Evolutionary conservation across 768 basidiomycete genomes (phyloP).

Genomic region (Leccinum disarticulatum): DNA sequence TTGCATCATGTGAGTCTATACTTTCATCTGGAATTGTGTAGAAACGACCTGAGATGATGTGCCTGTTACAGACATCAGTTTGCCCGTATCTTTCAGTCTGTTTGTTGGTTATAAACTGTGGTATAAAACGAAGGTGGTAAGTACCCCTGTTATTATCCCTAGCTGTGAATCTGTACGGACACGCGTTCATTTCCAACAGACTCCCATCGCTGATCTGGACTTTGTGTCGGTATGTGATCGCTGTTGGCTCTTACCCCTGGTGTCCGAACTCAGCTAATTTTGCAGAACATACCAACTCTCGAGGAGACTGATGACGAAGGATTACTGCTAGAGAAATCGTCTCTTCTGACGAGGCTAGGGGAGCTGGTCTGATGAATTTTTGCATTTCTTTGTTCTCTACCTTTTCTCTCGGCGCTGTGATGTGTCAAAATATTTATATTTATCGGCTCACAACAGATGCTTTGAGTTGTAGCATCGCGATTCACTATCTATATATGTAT

Average conservation of each 20-base stretch:
- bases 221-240: conserved; percentile 55
- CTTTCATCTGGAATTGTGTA: background rate
- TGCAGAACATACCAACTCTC: conserved; percentile 61
- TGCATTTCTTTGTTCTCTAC: background rate
- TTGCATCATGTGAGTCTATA: conserved; percentile 38
- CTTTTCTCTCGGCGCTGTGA: background rate
- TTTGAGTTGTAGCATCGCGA: background rate
- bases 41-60: background rate
- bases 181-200: background rate
- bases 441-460: background rate
- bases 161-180: background rate
- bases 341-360: background rate
- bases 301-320: conserved; percentile 61
- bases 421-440: background rate
- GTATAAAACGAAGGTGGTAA: conserved; percentile 24
- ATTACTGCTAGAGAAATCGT: conserved; percentile 12
- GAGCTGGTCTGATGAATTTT: conserved; percentile 10
- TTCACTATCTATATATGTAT: too few species aligned
- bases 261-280: background rate
- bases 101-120: conserved; percentile 45
- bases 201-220: conserved; percentile 54
- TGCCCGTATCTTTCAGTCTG: conserved; percentile 42
- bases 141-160: background rate
- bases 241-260: background rate
- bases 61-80: conserved; percentile 35